Percentiles rank a stretch among this genome's conserved stretches.
These are phyloP conservation scores for Pleurotus giganteus DNA, from an alignment of 768 basidiomycete species.

Conservation along the genomic window DNA sequence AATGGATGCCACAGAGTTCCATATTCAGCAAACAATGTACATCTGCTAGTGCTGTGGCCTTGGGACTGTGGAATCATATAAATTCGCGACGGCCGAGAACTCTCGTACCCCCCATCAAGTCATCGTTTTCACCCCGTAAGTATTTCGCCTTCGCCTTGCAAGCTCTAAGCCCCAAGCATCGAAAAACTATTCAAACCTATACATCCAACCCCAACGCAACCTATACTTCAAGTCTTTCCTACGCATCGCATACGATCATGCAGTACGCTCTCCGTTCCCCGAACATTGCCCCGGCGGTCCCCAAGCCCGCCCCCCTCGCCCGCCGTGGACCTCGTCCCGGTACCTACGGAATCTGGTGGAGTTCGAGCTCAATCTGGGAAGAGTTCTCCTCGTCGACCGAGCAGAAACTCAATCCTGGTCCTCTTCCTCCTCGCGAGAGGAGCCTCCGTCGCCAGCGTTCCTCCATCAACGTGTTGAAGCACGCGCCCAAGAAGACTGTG, in stretches of 20 bases:
- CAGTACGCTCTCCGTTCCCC: too few relatives aligned
- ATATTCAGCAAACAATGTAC: neutral
- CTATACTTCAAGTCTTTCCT: too few relatives aligned
- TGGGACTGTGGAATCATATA: neutral
- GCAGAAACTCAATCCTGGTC: neutral
- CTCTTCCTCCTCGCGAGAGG: too few relatives aligned
- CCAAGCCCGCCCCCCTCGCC: too few relatives aligned
- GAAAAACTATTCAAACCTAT: too few relatives aligned
- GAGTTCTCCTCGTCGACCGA: neutral
- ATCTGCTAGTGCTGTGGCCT: neutral
- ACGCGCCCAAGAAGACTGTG: neutral
- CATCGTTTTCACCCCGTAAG: neutral
- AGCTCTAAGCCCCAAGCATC: neutral
- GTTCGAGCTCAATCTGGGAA: neutral
- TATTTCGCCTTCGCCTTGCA: neutral
- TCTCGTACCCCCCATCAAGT: neutral
- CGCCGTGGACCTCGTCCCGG: too few relatives aligned
- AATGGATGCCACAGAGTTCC: too few relatives aligned
- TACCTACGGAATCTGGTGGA: neutral
- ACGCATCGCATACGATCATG: too few relatives aligned
- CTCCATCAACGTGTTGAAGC: neutral
- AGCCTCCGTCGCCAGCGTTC: neutral
- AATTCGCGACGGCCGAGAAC: neutral
- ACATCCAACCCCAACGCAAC: too few relatives aligned
- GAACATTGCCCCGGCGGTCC: too few relatives aligned